Conservation (phyloP, 2,329 filamentous ascomycete genomes). For the Orbilia oligospora region DNA sequence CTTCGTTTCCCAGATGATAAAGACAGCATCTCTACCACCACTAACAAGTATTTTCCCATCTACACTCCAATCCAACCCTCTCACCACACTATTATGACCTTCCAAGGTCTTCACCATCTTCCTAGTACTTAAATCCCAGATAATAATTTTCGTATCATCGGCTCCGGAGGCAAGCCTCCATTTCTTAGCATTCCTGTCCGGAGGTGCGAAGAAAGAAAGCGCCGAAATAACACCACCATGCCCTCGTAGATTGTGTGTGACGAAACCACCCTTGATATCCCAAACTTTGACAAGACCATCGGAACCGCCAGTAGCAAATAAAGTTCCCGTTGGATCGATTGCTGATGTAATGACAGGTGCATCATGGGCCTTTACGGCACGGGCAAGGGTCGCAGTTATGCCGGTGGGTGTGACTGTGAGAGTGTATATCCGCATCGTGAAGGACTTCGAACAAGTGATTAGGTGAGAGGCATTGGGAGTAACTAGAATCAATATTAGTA, state of each 20-base stretch:
- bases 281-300: slow-evolving; percentile 96
- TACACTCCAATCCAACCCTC: slow-evolving; percentile 77
- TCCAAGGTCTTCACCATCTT: slow-evolving; percentile 83
- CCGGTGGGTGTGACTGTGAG: slow-evolving; percentile 72
- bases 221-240: slow-evolving; percentile 93
- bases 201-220: slow-evolving; percentile 84
- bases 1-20: slow-evolving; percentile 88
- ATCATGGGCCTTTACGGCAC: slow-evolving; percentile 88
- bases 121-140: slow-evolving; percentile 92
- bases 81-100: slow-evolving; percentile 95
- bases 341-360: slow-evolving; percentile 90
- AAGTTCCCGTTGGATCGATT: slow-evolving; percentile 86
- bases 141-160: slow-evolving; percentile 90
- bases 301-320: slow-evolving; percentile 91
- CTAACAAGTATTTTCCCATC: slow-evolving; percentile 76
- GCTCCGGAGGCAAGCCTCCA: slow-evolving; percentile 91
- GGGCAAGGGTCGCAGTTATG: slow-evolving; percentile 78
- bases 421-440: slow-evolving; percentile 92
- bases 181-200: slow-evolving; percentile 68
- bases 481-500: slow-evolving; percentile 71
- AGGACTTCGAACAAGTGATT: slow-evolving; percentile 91
- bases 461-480: slow-evolving; percentile 90
- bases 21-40: slow-evolving; percentile 90
- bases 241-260: slow-evolving; percentile 94
- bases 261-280: slow-evolving; percentile 91